Conservation (phyloP, 2,329 filamentous ascomycete species). For the Neoscytalidium dimidiatum region DNA sequence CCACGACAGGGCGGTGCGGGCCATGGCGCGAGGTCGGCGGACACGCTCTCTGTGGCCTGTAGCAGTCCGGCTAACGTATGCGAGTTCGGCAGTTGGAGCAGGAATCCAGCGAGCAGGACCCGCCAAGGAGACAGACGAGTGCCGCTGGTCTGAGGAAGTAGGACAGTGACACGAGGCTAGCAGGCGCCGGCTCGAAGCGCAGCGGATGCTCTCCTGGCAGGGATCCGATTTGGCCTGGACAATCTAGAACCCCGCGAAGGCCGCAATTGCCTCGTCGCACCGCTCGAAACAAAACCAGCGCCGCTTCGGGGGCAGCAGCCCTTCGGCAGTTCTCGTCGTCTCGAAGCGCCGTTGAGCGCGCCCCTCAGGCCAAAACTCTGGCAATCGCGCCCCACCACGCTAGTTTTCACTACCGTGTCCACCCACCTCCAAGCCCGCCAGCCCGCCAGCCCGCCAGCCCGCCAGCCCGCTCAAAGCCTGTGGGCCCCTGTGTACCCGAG, state of each 20-base stretch:
- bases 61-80: neutral
- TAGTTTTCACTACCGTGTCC: neutral
- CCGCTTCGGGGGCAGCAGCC: neutral
- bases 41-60: neutral
- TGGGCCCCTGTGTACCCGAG: neutral
- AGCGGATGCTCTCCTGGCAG: neutral
- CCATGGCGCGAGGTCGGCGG: neutral
- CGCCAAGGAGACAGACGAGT: too few species aligned
- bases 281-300: neutral
- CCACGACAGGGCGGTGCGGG: neutral
- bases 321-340: conserved; percentile 2
- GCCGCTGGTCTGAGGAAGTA: neutral
- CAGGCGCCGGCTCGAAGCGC: neutral
- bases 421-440: too few species aligned
- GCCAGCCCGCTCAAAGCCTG: too few species aligned
- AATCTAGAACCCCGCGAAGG: conserved; percentile 7
- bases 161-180: neutral
- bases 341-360: conserved; percentile 2
- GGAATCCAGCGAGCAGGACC: neutral
- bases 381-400: conserved; percentile 1
- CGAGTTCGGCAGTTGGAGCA: neutral
- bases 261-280: neutral
- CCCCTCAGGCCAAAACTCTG: neutral
- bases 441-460: too few species aligned
- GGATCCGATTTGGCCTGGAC: neutral